Evolutionary conservation across 2,329 filamentous ascomycete species (phyloP), one percentile per base, ranked within the genome.

Genomic region (Parascedosporium putredinis): DNA sequence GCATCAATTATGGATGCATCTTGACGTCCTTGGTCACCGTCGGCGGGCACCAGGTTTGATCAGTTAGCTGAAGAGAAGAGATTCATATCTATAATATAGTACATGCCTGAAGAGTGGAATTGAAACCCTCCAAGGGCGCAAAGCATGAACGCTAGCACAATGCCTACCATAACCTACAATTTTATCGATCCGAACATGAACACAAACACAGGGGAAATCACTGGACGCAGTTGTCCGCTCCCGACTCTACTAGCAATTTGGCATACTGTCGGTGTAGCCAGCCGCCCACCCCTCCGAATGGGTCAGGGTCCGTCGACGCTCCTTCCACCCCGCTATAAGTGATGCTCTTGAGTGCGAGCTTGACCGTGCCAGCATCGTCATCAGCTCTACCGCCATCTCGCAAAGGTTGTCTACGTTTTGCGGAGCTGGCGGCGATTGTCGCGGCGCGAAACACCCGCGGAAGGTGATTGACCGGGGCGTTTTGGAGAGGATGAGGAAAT

Each of bases 401-500:
- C 16, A 23, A 22, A 42, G 5, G 5, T 18, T 42, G 12, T 42
- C 38, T 20, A 20, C 20, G 16, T 23, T 10, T 3, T 42, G 38
- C 7, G 38, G 38, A 22, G 12, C n/a, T 3, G 40, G 14, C 1
- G 52, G 45, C 1, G 47, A 25, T 3, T 50, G 42, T 16, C 46
- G 44, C 3, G 49, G 51, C 2, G 50, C 51, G 6, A 50, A 25
- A 7, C 54, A 50, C 5, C 52, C 52, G 8, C 51, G 49, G 22
- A 55, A 36, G 18, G 50, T 23, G 44, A 55, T 12, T 1, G 20
- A 27, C 1, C 23, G 14, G 6, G 52, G 8, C 5, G 51, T 34
- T 36, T 54, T 54, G 12, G 52, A 34, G 8, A 51, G 18, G 2
- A 54, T 49, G n/a, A 54, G 24, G n/a, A 55, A 55, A 42, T 54